Evolutionary conservation across 371 early-diverging fungal genomes (phyloP).

Genomic region (Syncephalastrum racemosum): DNA sequence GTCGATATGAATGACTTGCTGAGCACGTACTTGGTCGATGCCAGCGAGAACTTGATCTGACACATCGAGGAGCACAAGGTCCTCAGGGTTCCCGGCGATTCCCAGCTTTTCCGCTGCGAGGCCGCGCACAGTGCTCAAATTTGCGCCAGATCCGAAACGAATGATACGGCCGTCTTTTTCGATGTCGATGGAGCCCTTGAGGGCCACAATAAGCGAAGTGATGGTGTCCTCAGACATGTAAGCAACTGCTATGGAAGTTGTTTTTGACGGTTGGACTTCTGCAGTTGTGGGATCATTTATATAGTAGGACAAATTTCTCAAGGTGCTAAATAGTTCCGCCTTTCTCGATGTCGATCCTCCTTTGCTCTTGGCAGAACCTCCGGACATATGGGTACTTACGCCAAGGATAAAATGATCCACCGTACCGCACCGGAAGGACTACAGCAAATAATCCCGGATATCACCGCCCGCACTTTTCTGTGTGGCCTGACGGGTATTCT

Average conservation of each 20-base stretch:
- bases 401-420: too few relatives aligned
- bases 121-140: constrained; percentile 24
- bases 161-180: constrained; percentile 24
- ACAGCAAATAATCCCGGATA: too few relatives aligned
- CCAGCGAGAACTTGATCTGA: constrained; percentile 19
- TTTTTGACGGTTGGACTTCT: too few relatives aligned
- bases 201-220: constrained; percentile 28
- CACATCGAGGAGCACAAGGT: constrained; percentile 17
- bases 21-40: constrained; percentile 23
- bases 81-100: constrained; percentile 16
- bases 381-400: too few relatives aligned
- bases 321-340: too few relatives aligned
- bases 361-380: too few relatives aligned
- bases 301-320: too few relatives aligned
- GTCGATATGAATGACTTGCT: constrained; percentile 28
- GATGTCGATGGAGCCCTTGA: constrained; percentile 21
- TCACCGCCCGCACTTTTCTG: too few relatives aligned
- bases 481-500: too few relatives aligned
- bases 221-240: constrained; percentile 22
- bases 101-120: constrained; percentile 27
- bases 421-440: too few relatives aligned
- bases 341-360: too few relatives aligned
- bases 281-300: too few relatives aligned
- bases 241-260: background rate
- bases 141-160: constrained; percentile 23